Evolutionary conservation across 78 protist species (phyloP).

Genomic region (Chrysochromulina parva): DNA sequence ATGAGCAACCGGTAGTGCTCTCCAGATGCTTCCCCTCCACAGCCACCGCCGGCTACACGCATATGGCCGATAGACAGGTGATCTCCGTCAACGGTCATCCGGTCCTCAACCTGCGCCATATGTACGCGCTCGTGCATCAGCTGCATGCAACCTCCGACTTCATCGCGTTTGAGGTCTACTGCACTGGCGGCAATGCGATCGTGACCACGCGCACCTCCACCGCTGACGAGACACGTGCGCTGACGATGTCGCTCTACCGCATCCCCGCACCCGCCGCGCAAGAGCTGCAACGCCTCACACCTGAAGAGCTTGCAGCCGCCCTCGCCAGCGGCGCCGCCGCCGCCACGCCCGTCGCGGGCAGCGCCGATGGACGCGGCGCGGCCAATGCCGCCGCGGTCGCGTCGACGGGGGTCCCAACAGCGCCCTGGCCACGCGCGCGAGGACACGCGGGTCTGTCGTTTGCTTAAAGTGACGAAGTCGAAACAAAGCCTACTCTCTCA

Average conservation of each 20-base stretch:
- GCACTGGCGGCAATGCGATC: background rate
- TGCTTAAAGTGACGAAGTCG: no score
- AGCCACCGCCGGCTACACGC: slow-evolving; percentile 52
- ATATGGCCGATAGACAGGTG: background rate
- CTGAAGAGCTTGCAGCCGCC: no score
- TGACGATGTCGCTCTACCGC: background rate
- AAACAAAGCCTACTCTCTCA: no score
- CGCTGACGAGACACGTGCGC: background rate
- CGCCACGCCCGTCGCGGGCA: no score
- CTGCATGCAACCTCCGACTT: background rate
- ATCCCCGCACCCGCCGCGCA: background rate
- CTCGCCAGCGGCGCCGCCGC: no score
- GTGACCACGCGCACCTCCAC: background rate
- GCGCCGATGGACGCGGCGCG: no score
- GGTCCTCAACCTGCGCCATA: slow-evolving; percentile 8
- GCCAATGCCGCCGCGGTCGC: no score
- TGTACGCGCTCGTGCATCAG: background rate
- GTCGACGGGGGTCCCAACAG: no score
- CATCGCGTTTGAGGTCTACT: background rate
- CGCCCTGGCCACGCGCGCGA: no score
- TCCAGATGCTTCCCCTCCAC: slow-evolving; percentile 54
- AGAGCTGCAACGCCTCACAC: background rate
- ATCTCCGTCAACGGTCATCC: background rate
- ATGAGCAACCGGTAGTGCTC: slow-evolving; percentile 60
- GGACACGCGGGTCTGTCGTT: no score